Evolutionary conservation across 768 basidiomycete genomes (phyloP).

Genomic region (Tulasnella sp.): DNA sequence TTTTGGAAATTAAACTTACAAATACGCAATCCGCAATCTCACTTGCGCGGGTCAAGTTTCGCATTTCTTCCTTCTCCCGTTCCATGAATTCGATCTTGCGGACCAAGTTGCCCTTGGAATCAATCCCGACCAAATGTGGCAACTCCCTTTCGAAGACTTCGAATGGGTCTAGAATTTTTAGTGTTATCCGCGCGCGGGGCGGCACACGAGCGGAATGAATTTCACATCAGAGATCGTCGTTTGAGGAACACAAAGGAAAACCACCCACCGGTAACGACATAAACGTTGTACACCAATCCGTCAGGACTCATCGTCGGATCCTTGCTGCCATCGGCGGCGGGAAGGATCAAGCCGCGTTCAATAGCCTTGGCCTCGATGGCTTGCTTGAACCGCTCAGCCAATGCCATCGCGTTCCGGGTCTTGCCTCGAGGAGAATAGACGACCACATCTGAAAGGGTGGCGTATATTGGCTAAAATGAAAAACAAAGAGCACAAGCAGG

Average conservation of each 20-base stretch:
- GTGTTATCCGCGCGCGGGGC: not conserved
- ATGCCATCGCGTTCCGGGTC: constrained; percentile 49
- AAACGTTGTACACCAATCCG: constrained; percentile 61
- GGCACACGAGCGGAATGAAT: not conserved
- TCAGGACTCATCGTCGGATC: constrained; percentile 20
- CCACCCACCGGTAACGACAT: constrained; percentile 58
- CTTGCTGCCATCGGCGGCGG: constrained; percentile 25
- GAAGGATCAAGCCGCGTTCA: constrained; percentile 41
- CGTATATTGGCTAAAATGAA: constrained; percentile 64
- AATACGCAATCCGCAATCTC: constrained; percentile 52
- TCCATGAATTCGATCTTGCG: constrained; percentile 65
- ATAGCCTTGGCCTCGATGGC: constrained; percentile 57
- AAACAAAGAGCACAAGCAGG: constrained; percentile 5
- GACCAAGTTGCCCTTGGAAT: constrained; percentile 33
- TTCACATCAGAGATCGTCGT: not conserved
- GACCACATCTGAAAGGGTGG: constrained; percentile 84
- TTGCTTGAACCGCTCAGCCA: constrained; percentile 62
- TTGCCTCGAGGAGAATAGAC: constrained; percentile 73
- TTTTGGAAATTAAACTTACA: constrained; percentile 30
- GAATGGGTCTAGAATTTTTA: constrained; percentile 35
- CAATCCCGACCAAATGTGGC: constrained; percentile 37
- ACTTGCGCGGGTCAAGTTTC: constrained; percentile 74
- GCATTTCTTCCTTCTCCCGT: constrained; percentile 86
- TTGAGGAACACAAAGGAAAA: not conserved
- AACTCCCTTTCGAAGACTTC: constrained; percentile 35